Evolutionary conservation across 495 filamentous ascomycete species (phyloP).

Genomic region (Penicillium mononematosum): DNA sequence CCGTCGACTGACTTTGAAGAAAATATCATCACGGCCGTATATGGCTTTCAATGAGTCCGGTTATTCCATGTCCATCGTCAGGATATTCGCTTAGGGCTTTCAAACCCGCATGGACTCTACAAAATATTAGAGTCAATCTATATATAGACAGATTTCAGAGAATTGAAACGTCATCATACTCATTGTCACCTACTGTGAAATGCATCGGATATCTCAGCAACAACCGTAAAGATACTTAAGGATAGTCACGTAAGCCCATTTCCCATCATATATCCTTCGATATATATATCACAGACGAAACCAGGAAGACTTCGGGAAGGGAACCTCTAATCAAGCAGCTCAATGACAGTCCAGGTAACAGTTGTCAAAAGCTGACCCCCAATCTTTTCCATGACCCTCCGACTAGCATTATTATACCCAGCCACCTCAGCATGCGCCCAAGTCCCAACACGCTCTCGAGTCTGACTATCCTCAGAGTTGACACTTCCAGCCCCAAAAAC

Average conservation of each 20-base stretch:
- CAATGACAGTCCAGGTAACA: constrained; percentile 44
- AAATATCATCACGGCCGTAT: neutral
- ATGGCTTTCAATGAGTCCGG: neutral
- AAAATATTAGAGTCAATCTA: no score
- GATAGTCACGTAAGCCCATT: neutral
- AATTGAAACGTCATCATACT: neutral
- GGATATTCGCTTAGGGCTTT: neutral
- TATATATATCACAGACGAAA: neutral
- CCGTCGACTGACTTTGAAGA: neutral
- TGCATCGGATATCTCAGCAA: neutral
- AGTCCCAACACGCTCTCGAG: constrained; percentile 6
- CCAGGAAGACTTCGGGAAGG: neutral
- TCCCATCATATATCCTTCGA: neutral
- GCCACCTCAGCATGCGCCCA: constrained; percentile 51
- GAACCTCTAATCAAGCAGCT: constrained; percentile 22
- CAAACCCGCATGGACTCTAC: neutral
- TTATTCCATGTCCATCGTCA: neutral
- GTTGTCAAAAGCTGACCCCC: constrained; percentile 41
- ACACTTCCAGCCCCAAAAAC: constrained; percentile 22
- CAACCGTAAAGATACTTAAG: neutral
- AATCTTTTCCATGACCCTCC: constrained; percentile 51
- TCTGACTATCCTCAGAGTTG: constrained; percentile 9
- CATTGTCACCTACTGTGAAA: neutral
- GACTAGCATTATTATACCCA: constrained; percentile 44
- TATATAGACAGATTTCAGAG: neutral